Base-by-base conservation (phyloP, 73 alveolate species). In the Blepharisma stoltei region DNA sequence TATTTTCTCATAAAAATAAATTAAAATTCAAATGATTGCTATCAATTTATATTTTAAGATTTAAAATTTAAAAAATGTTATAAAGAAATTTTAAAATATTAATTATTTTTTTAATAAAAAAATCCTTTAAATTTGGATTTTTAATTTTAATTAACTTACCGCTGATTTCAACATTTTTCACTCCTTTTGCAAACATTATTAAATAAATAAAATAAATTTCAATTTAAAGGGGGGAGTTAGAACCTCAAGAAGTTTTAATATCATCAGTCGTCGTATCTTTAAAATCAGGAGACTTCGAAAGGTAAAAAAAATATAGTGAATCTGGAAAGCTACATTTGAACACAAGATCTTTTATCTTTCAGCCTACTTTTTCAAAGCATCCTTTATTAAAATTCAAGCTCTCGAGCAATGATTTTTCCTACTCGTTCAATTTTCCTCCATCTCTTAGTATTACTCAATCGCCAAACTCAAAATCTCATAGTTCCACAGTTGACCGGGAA, bases 251-350 rank as follows among this genome's bases (percentile, higher is more conserved):
- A 38, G 14, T 60, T 0, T 38, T 60, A 14, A 60, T 60, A n/a
- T 18, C 73, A 14, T 60, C 73, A n/a, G 73, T 25, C 38, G 1
- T 2, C 2, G 14, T 11, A 18, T 60, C 73, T 60, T 38, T 60
- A 14, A 14, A 38, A 18, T 60, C 73, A 60, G 14, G 46, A 14
- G 73, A 60, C 45, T 60, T 60, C 46, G 73, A 60, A 18, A 8
- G 14, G 45, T 60, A 14, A 14, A 27, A 14, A 21, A 50, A 3
- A 20, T 11, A 8, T 20, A 76, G 86, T 54, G 70, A 67, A 6
- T 54, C 70, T 54, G 90, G 90, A 48, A 83, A 83, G 32, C 80
- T 84, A 32, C 91, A 84, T 81, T 73, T 84, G 67, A 81, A 90
- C 47, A 67, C 89, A 21, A 46, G 91, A 14, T 84, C 88, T 18